phyloP scores from a whole-genome alignment of 176 grass and related monocot genomes.

The Echinochloa phyllopogon region DNA sequence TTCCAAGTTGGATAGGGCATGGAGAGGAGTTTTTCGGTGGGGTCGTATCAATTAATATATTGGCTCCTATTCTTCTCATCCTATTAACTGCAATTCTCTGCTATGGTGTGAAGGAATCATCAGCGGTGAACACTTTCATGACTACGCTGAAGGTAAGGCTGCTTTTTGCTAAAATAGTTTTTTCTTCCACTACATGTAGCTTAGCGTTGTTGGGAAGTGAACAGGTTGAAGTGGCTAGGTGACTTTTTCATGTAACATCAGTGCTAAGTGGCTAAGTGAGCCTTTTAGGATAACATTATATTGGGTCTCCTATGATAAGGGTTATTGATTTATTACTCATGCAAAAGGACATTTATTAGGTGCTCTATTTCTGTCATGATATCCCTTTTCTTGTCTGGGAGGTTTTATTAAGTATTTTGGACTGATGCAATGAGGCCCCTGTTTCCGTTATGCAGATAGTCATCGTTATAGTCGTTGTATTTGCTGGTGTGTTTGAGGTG shows the following conservation, averaged over 20 bases:
- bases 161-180: slow-evolving; percentile 16
- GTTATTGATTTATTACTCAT: not conserved
- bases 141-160: slow-evolving; percentile 77
- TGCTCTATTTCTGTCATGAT: not conserved
- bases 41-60: slow-evolving; percentile 82
- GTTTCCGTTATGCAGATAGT: slow-evolving; percentile 61
- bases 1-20: slow-evolving; percentile 92
- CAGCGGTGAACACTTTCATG: slow-evolving; percentile 84
- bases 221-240: not conserved
- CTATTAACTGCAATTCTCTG: slow-evolving; percentile 83
- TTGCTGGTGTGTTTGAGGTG: slow-evolving; percentile 87
- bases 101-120: slow-evolving; percentile 85
- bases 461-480: slow-evolving; percentile 83
- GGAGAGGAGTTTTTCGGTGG: slow-evolving; percentile 86
- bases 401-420: not conserved
- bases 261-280: not conserved
- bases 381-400: not conserved
- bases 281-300: not conserved
- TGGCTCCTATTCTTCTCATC: slow-evolving; percentile 81
- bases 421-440: slow-evolving; percentile 21
- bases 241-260: not conserved
- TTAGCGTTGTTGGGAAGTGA: not conserved
- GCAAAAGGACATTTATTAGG: not conserved
- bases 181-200: not conserved
- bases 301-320: not conserved